phyloP scores from a whole-genome alignment of 2,329 filamentous ascomycete species.

The Scolecobasidium constrictum region DNA sequence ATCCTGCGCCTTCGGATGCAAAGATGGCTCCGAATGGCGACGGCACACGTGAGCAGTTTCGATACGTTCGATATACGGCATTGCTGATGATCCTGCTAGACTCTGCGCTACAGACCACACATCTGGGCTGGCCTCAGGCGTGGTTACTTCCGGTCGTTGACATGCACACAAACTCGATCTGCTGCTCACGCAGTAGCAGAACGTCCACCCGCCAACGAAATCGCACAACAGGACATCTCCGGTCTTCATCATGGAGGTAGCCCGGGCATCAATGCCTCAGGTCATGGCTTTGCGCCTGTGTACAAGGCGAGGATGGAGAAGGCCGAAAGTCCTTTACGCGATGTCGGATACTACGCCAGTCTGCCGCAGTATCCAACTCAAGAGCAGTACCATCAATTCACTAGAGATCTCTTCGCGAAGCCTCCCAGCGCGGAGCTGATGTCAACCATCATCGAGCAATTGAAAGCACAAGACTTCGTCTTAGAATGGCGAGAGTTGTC shows the following conservation, averaged over 20 bases:
- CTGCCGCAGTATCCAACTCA: neutral
- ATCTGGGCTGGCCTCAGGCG: neutral
- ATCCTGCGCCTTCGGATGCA: neutral
- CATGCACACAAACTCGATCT: neutral
- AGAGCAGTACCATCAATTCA: neutral
- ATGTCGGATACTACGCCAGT: neutral
- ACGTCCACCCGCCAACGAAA: neutral
- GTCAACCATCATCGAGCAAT: neutral
- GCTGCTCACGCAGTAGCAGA: neutral
- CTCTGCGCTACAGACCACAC: neutral
- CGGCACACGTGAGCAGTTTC: neutral
- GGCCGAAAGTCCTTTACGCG: neutral
- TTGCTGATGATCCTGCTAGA: no score
- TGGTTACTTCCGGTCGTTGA: neutral
- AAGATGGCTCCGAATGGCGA: neutral
- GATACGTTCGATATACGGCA: no score
- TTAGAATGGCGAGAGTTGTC: neutral
- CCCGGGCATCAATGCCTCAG: neutral
- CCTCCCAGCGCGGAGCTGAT: neutral
- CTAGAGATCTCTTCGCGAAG: neutral
- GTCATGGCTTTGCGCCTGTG: neutral
- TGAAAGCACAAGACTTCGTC: neutral
- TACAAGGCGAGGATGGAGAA: neutral
- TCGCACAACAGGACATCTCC: no score
- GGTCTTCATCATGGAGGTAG: neutral